Evolutionary conservation across 129 eudicot genomes (phyloP), one percentile per base, ranked within the genome.

Genomic region (Centrapalus pauciflorus): DNA sequence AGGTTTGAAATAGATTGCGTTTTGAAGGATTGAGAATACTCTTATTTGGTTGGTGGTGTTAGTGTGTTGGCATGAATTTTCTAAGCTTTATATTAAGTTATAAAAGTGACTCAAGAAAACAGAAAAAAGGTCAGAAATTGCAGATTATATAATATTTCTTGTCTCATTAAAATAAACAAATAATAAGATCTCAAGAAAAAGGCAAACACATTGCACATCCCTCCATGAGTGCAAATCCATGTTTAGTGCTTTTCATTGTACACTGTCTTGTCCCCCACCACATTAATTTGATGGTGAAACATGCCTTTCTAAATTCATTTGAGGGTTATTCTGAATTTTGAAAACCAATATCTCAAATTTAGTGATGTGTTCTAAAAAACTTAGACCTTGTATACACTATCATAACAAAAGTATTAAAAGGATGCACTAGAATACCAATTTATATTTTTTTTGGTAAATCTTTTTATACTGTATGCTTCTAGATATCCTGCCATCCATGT

Each of bases 201-300:
- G 60, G 6, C 24, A 54, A 20, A 28, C 41, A 37, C 64, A 64
- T 40, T 57, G 20, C 41, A 37, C 64, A 64, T 40, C 65, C 55
- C 45, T 64, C 34, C 66, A 64, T 64, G 46, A 73, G 71, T 73
- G 78, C 66, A 43, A 50, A 65, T 74, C 73, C 59, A 65, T 65
- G 32, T 66, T 48, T 56, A 75, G 60, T 50, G 79, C 54, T 26
- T 66, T 66, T 56, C 28, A 45, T 43, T 30, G 43, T 58, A 43
- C 23, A 66, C 23, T 57, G 7, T 66, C 68, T 75, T 75, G 74
- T 75, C 69, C 79, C 79, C 68, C 61, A 58, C 32, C 79, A 12
- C 45, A 45, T 65, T 74, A 65, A 74, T 26, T 37, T 54, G 24
- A 30, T 57, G 55, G 55, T 56, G 59, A 59, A 64, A 19, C 60